Evolutionary conservation across 192 early-diverging fungal species (phyloP).

Genomic region (Coemansia sp.): DNA sequence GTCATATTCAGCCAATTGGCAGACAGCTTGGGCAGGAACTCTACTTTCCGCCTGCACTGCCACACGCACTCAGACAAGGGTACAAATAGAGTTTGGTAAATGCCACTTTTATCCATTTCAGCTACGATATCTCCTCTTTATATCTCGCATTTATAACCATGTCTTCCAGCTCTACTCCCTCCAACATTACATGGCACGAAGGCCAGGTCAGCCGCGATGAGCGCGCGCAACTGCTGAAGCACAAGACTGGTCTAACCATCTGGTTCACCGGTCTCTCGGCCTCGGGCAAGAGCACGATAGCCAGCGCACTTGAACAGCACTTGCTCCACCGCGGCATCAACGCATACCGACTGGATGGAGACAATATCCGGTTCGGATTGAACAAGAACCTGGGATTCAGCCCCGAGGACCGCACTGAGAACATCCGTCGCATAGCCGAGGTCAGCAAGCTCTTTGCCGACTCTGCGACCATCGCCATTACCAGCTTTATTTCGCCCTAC

Average conservation of each 20-base stretch:
- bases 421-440: conserved; percentile 94
- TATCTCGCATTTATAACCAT: background rate
- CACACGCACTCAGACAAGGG: background rate
- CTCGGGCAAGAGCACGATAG: conserved; percentile 92
- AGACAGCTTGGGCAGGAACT: background rate
- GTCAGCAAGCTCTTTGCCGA: conserved; percentile 89
- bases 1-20: conserved; percentile 28
- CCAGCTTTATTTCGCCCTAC: conserved; percentile 93
- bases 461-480: conserved; percentile 78
- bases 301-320: conserved; percentile 87
- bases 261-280: conserved; percentile 98
- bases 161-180: conserved; percentile 43
- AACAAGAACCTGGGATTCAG: conserved; percentile 96
- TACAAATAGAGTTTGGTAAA: background rate
- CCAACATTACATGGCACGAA: conserved; percentile 93
- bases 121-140: background rate
- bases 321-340: conserved; percentile 73
- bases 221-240: conserved; percentile 67
- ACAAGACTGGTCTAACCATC: conserved; percentile 75
- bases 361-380: conserved; percentile 97
- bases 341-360: conserved; percentile 94
- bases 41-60: background rate
- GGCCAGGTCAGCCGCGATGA: conserved; percentile 77
- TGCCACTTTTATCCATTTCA: background rate
- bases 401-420: conserved; percentile 89